Percentiles rank a stretch among this genome's conserved stretches.
phyloP scores from a whole-genome alignment of 176 grass and related monocot species.

The Carex scoparia region DNA sequence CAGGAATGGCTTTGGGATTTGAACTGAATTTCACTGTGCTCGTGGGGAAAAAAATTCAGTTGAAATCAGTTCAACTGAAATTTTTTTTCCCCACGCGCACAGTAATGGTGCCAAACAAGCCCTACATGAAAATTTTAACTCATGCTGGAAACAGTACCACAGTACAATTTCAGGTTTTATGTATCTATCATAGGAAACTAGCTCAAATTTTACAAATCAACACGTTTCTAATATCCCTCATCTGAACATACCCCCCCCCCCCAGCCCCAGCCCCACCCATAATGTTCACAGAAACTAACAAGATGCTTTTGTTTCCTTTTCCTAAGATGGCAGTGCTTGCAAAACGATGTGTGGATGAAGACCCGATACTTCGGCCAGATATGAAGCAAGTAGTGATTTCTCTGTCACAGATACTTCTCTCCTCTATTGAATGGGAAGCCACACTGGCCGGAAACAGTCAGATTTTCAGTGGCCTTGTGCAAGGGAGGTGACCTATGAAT shows the following conservation, averaged over 20 bases:
- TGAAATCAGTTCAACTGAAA: too few species aligned
- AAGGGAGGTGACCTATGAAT: conserved; percentile 60
- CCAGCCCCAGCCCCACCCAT: too few species aligned
- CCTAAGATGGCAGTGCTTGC: conserved; percentile 73
- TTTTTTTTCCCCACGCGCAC: too few species aligned
- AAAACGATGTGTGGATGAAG: conserved; percentile 90
- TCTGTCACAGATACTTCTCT: conserved; percentile 87
- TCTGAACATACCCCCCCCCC: too few species aligned
- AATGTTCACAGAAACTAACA: neutral
- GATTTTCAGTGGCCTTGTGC: conserved; percentile 94
- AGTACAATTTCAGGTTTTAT: neutral
- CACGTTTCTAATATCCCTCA: too few species aligned
- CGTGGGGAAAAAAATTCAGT: too few species aligned
- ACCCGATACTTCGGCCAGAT: conserved; percentile 82
- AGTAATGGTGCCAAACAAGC: too few species aligned
- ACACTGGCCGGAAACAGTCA: conserved; percentile 83
- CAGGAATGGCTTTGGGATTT: too few species aligned
- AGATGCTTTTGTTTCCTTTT: conserved; percentile 4
- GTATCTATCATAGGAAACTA: neutral
- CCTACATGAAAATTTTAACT: neutral
- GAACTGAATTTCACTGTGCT: too few species aligned
- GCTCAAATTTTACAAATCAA: neutral
- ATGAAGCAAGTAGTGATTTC: conserved; percentile 99
- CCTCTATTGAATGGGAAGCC: conserved; percentile 92
- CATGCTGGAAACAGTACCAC: neutral